These are phyloP conservation scores for Vachellia collinsii DNA, from an alignment of 306 rosid genomes.

Conservation along the genomic window DNA sequence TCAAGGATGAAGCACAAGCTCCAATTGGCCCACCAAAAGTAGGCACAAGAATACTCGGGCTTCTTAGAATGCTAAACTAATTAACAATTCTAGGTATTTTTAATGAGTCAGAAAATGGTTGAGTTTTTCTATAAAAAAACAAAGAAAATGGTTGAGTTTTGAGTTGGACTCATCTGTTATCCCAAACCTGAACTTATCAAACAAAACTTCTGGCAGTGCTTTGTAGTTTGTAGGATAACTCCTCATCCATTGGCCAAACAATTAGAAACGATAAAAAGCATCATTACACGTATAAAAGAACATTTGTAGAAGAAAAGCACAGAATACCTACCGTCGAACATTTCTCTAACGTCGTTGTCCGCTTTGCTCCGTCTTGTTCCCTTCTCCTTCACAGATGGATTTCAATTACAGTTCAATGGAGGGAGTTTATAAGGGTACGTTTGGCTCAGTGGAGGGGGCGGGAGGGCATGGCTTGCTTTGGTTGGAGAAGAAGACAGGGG, in stretches of 20 bases:
- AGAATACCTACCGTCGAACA: background rate
- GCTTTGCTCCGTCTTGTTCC: background rate
- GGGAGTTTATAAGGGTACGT: too few relatives aligned
- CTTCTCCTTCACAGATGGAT: too few relatives aligned
- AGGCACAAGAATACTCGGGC: background rate
- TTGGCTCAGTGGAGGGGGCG: too few relatives aligned
- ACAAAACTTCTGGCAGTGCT: background rate
- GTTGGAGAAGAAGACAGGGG: too few relatives aligned
- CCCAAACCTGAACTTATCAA: background rate
- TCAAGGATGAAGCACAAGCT: background rate
- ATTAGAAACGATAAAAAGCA: background rate
- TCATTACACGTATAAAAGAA: background rate
- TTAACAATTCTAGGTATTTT: background rate
- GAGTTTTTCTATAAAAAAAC: too few relatives aligned
- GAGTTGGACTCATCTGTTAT: background rate
- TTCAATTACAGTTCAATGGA: too few relatives aligned
- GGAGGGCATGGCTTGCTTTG: too few relatives aligned
- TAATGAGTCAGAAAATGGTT: background rate
- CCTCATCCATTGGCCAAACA: background rate
- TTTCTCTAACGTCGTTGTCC: background rate
- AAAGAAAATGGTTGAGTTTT: background rate
- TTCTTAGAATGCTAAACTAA: background rate
- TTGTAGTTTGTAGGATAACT: too few relatives aligned
- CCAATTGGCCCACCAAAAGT: background rate
- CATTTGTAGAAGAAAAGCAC: background rate